phyloP scores from a whole-genome alignment of 495 filamentous ascomycete species.

The Daldinia decipiens region DNA sequence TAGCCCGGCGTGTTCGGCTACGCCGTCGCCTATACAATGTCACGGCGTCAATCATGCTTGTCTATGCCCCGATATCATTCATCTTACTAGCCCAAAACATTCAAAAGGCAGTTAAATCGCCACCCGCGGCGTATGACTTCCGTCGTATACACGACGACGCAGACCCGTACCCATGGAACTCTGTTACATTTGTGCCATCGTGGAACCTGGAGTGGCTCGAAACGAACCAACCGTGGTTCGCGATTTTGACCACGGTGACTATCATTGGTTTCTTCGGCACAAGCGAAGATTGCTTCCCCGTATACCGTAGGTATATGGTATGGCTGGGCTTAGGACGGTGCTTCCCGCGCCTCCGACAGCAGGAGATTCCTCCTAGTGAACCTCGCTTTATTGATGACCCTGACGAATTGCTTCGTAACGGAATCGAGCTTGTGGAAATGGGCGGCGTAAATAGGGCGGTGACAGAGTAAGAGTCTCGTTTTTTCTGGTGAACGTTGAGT shows the following conservation, averaged over 20 bases:
- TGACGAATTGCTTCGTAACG: neutral
- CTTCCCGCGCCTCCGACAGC: conserved; percentile 52
- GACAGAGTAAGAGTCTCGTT: neutral
- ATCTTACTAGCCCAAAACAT: conserved; percentile 71
- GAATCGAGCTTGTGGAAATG: conserved; percentile 3
- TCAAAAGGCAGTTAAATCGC: conserved; percentile 43
- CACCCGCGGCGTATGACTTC: conserved; percentile 64
- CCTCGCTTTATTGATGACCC: neutral
- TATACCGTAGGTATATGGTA: conserved; percentile 70
- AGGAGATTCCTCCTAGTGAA: too few relatives aligned
- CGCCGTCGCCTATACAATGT: conserved; percentile 82
- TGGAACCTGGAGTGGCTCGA: conserved; percentile 54
- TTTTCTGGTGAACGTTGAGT: neutral
- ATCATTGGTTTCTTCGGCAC: conserved; percentile 85
- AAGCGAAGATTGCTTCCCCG: conserved; percentile 75
- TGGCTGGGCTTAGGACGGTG: conserved; percentile 61
- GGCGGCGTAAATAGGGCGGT: neutral
- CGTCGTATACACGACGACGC: conserved; percentile 47
- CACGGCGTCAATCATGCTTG: conserved; percentile 70
- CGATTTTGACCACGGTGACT: conserved; percentile 66
- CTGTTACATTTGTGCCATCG: conserved; percentile 70
- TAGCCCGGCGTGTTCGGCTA: conserved; percentile 66
- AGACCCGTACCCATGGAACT: conserved; percentile 61
- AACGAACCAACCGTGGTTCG: conserved; percentile 74
- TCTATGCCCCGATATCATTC: conserved; percentile 70